These are phyloP conservation scores for Filosporella fistucella DNA, from an alignment of 495 filamentous ascomycete species.

Conservation along the genomic window DNA sequence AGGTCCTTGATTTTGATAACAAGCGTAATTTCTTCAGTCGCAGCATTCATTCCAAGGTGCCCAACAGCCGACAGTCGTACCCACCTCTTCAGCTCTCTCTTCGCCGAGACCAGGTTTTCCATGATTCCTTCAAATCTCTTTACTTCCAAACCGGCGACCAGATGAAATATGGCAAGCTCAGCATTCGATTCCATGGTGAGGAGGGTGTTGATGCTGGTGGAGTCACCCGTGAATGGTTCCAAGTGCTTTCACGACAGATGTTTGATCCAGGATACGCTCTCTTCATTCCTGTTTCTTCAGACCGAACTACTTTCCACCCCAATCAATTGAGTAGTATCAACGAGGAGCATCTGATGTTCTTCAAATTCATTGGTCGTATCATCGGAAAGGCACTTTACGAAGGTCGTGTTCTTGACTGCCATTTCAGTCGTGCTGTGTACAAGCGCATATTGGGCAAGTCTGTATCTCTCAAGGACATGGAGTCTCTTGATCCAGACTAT, in stretches of 20 bases:
- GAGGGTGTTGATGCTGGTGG: conserved; percentile 97
- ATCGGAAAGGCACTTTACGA: conserved; percentile 99
- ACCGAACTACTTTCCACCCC: conserved; percentile 97
- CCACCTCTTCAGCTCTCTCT: conserved; percentile 83
- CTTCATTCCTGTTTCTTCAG: conserved; percentile 94
- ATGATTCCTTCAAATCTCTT: conserved; percentile 93
- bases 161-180: conserved; percentile 97
- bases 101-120: conserved; percentile 92
- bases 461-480: conserved; percentile 98
- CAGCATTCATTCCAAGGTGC: conserved; percentile 73
- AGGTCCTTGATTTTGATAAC: conserved; percentile 98
- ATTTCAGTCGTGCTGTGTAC: conserved; percentile 98
- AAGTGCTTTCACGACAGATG: conserved; percentile 95
- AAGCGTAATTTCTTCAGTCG: conserved; percentile 99
- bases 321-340: conserved; percentile 92
- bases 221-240: conserved; percentile 99
- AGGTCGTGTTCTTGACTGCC: conserved; percentile 91
- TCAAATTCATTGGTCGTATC: conserved; percentile 98
- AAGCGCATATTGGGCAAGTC: conserved; percentile 92
- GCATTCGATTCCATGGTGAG: conserved; percentile 94
- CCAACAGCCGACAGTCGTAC: conserved; percentile 47
- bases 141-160: conserved; percentile 94
- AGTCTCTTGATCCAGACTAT: conserved; percentile 96
- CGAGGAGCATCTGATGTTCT: conserved; percentile 93
- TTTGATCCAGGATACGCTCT: conserved; percentile 98